Percentiles rank a stretch among this genome's conserved stretches.
Conservation (phyloP, 345 rosid species). For the Lenwebbia sp. region DNA sequence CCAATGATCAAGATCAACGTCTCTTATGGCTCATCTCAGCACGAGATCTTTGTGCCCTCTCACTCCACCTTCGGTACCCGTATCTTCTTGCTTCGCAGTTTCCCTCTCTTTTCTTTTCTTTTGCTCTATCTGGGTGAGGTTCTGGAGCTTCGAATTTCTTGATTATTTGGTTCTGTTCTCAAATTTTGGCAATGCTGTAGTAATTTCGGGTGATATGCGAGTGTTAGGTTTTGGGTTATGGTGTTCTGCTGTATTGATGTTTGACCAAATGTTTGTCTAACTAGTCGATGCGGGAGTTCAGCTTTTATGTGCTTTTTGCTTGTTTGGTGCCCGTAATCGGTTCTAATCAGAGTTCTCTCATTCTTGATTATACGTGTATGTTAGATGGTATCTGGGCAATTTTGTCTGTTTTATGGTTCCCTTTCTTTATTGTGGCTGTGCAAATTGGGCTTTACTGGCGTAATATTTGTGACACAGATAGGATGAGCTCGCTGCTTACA, state of each 20-base stretch:
- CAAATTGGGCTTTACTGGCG: background rate
- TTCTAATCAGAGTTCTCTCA: background rate
- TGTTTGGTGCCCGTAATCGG: background rate
- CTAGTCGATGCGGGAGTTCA: background rate
- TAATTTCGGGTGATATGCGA: background rate
- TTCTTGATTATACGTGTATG: background rate
- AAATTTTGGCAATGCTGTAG: background rate
- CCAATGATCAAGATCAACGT: constrained; percentile 29
- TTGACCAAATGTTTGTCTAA: background rate
- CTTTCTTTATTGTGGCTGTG: background rate
- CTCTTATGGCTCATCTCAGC: constrained; percentile 32
- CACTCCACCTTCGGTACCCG: constrained; percentile 51
- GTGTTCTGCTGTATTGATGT: background rate
- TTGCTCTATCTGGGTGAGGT: background rate
- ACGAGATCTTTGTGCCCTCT: constrained; percentile 35
- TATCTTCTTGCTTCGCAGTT: background rate
- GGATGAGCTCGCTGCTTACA: background rate
- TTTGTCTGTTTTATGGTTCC: background rate
- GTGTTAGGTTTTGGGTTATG: background rate
- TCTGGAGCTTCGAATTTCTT: background rate
- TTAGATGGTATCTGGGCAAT: background rate
- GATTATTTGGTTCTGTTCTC: background rate
- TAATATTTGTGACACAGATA: background rate
- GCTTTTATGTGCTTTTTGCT: background rate
- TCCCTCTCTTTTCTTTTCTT: background rate